phyloP scores from a whole-genome alignment of 495 filamentous ascomycete genomes.

The Beverwykella pulmonaria region DNA sequence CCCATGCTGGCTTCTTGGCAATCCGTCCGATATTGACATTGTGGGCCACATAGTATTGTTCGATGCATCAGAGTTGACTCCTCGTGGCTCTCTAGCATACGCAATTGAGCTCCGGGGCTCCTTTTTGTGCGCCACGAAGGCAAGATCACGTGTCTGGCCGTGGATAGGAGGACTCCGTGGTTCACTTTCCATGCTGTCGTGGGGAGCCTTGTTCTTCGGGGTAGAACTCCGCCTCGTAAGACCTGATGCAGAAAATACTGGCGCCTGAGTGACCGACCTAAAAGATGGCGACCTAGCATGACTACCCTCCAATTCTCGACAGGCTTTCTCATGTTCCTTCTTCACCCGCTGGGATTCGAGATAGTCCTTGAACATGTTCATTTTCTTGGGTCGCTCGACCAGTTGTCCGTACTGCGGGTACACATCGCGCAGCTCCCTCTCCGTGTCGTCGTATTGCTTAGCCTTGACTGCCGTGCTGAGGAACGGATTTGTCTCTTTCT shows the following conservation, averaged over 20 bases:
- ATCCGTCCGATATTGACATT: neutral
- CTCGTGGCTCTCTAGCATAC: neutral
- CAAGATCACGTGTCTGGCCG: neutral
- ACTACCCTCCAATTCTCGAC: neutral
- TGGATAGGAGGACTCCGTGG: neutral
- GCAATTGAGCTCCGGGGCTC: neutral
- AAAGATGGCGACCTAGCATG: neutral
- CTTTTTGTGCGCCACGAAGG: neutral
- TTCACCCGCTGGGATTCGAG: slow-evolving; percentile 1
- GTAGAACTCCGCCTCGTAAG: neutral
- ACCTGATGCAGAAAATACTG: neutral
- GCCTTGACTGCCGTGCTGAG: too few relatives aligned
- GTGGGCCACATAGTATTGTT: neutral
- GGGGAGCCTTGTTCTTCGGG: neutral
- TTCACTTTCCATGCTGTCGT: neutral
- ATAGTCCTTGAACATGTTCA: slow-evolving; percentile 11
- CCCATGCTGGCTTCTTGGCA: neutral
- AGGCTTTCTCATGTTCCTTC: slow-evolving; percentile 1
- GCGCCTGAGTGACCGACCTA: neutral
- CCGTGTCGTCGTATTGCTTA: slow-evolving; percentile 3
- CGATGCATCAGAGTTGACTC: neutral
- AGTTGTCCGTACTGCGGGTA: slow-evolving; percentile 18
- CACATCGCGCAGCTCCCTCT: slow-evolving; percentile 11
- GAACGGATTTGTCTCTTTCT: neutral
- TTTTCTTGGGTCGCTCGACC: slow-evolving; percentile 21